Base-by-base conservation (phyloP, 2,329 filamentous ascomycete species). In the Dactylellina sp. region DNA sequence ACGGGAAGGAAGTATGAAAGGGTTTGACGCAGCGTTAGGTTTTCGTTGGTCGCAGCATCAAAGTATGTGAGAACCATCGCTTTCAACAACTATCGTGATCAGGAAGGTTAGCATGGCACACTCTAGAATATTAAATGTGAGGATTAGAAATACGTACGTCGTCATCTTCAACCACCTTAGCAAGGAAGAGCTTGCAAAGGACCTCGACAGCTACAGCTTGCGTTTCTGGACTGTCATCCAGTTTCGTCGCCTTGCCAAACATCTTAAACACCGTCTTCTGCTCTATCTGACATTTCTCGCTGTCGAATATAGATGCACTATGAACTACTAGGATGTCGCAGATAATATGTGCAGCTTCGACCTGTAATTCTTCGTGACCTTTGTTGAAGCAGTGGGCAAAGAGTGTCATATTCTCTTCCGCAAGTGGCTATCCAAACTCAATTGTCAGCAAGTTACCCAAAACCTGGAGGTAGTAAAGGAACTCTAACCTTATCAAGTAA, bases 341-440 rank as follows among this genome's bases (percentile, higher is more conserved):
- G 32, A 99, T 86, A 75, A 97, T 96, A 76, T 98, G 92, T 32
- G 98, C 83, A 0, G 93, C 91, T 7, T 93, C 96, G 56, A 94
- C 91, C 81, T 98, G 94, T 40, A 99, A 85, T 0, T 90, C 89
- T 7, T 95, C 89, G 79, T 97, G 93, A 0, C 95, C 95, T 83
- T 96, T 97, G 81, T 85, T 91, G 83, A 96, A 97, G 84, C 96
- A 97, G 80, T 97, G 93, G 81, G 97, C 91, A 82, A 99, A 99
- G 1, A 99, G 86, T 0, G 88, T 90, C 76, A 98, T 84, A 80
- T 99, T 98, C 80, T 96, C 93, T 79, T 94, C 90, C 0, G 95
- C 95, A 20, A 98, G 87, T 7, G 92, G 92, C 82, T 88, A 77
- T 22, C n/a, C 4, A 14, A 42, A 25, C 35, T 20, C 18, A 35